Base-by-base conservation (phyloP, 306 rosid genomes). In the Lathyrus tuberosus region DNA sequence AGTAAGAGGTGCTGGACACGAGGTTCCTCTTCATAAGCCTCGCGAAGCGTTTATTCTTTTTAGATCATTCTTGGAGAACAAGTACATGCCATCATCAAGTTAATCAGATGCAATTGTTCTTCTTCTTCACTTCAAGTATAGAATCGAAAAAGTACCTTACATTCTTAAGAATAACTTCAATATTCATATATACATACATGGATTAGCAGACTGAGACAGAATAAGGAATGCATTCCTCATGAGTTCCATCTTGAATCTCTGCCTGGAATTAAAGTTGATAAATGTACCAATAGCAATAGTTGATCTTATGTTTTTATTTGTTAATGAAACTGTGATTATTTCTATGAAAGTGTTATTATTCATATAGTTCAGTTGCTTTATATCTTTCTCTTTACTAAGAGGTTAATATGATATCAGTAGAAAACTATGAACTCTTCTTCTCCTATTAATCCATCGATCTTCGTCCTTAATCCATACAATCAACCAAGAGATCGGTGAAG, bases 1-100 rank as follows among this genome's bases (percentile, higher is more conserved):
- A 10, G 83, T 95, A 49, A 78, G 87, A 24, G 97, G 99, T 67
- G 99, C 97, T 8, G 99, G 99, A 43, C 99, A 95, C 60, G 96
- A 89, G 83, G 99, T 91, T 80, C 96, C 99, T 0, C 95, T 91
- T 28, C 97, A 87, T 70, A 85, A 84, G 62, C 99, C 99, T 10
- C 96, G 92, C 26, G 84, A 89, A 67, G 95, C 95, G 17, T 89
- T 84, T 47, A 75, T 91, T 84, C 90, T 95, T 77, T 95, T 95
- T 84, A 75, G 84, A 70, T 84, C 97, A 43, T 95, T 91, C 83
- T 82, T 95, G 96, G 96, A 78, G 86, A 75, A 82, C 83, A 91
- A 95, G 86, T 61, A 84, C 2, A 85, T 95, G 87, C 91, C 90
- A 80, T 77, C 87, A 38, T 72, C 87, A 80, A 83, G 62, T 47